Conservation (phyloP, 1,139 yeast genomes). For the Yamadazyma jaroonii region DNA sequence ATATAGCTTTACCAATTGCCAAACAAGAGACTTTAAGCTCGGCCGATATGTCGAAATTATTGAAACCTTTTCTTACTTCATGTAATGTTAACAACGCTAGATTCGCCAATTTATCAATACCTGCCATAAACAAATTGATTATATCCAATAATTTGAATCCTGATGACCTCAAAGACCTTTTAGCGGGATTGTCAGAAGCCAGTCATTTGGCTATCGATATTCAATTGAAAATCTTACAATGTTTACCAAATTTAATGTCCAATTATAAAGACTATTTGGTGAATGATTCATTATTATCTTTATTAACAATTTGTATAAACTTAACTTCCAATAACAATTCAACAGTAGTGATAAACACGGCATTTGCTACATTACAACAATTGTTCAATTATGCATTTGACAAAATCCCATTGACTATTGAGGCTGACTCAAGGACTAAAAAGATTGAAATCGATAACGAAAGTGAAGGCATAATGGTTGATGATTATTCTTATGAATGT, state of each 20-base stretch:
- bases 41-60: slow-evolving; percentile 48
- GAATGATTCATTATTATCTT: slow-evolving; percentile 55
- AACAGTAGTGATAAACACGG: slow-evolving; percentile 84
- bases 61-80: slow-evolving; percentile 69
- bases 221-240: slow-evolving; percentile 83
- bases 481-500: slow-evolving; percentile 57
- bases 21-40: slow-evolving; percentile 22
- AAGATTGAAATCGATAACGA: slow-evolving; percentile 4
- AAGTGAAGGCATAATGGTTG: background rate
- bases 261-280: slow-evolving; percentile 53
- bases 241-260: slow-evolving; percentile 72
- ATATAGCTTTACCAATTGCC: slow-evolving; percentile 51
- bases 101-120: slow-evolving; percentile 68
- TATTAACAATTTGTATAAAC: slow-evolving; percentile 69
- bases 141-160: slow-evolving; percentile 47
- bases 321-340: slow-evolving; percentile 68
- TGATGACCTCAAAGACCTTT: slow-evolving; percentile 48
- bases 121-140: slow-evolving; percentile 62
- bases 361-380: slow-evolving; percentile 90
- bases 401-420: slow-evolving; percentile 28
- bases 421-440: slow-evolving; percentile 6
- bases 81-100: slow-evolving; percentile 75
- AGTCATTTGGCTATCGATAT: slow-evolving; percentile 76
- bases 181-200: slow-evolving; percentile 71
- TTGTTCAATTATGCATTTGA: slow-evolving; percentile 75